These are phyloP conservation scores for Phytopythium boreale DNA, from an alignment of 352 stramenopile species.

Conservation along the genomic window DNA sequence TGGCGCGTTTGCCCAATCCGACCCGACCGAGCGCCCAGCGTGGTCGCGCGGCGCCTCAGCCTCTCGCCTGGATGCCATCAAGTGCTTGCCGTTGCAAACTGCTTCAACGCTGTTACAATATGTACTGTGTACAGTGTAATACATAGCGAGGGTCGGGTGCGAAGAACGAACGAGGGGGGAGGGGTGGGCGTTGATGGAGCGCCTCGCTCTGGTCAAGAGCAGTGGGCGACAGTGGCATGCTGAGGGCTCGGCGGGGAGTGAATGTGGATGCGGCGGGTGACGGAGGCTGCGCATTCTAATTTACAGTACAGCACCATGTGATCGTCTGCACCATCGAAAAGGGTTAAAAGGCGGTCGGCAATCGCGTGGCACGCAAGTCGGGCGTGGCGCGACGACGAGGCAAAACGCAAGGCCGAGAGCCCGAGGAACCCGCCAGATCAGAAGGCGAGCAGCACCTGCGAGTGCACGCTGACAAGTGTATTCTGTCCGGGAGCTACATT, in stretches of 20 bases:
- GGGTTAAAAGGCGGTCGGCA: not conserved
- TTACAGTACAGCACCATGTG: too few relatives aligned
- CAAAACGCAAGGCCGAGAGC: slow-evolving; percentile 5
- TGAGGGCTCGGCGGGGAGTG: not conserved
- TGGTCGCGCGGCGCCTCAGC: too few relatives aligned
- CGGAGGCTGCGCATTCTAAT: too few relatives aligned
- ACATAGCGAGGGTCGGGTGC: too few relatives aligned
- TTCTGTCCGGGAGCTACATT: not conserved
- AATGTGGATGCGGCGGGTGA: not conserved
- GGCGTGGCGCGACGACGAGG: not conserved
- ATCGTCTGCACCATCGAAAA: slow-evolving; percentile 7
- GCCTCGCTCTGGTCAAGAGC: too few relatives aligned
- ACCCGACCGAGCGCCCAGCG: too few relatives aligned
- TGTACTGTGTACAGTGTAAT: too few relatives aligned
- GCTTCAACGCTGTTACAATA: too few relatives aligned
- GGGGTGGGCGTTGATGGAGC: too few relatives aligned
- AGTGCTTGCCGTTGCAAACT: not conserved
- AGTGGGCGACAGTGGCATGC: not conserved
- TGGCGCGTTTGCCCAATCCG: too few relatives aligned
- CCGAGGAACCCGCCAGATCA: not conserved
- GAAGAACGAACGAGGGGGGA: too few relatives aligned
- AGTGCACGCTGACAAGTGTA: not conserved
- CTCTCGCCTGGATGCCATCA: not conserved
- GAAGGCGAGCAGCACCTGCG: not conserved
- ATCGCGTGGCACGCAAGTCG: slow-evolving; percentile 5